A percentile compares a stretch with the other conserved stretches of the same genome.
Evolutionary conservation across 345 rosid species (phyloP).

Genomic region (Combretum micranthum): DNA sequence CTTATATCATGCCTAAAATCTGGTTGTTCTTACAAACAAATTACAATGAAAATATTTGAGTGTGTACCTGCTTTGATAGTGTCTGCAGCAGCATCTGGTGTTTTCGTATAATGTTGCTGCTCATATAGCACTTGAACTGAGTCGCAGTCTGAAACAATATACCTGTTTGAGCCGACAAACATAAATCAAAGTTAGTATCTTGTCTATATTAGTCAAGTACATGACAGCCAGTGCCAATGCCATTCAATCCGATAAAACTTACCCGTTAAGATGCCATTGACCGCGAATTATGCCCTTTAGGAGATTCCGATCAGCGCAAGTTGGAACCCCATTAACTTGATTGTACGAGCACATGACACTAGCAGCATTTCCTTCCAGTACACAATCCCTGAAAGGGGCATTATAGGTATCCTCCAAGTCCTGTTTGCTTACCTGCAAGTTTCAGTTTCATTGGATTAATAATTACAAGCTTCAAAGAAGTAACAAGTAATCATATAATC

Average conservation of each 20-base stretch:
- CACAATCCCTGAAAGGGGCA: slow-evolving; percentile 86
- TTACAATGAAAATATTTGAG: too few relatives aligned
- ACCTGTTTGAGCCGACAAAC: slow-evolving; percentile 25
- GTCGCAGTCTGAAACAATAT: slow-evolving; percentile 92
- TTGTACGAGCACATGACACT: slow-evolving; percentile 99
- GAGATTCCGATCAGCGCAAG: slow-evolving; percentile 82
- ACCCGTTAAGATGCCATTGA: slow-evolving; percentile 89
- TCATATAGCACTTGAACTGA: slow-evolving; percentile 68
- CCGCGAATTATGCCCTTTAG: slow-evolving; percentile 79
- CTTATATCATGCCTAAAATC: too few relatives aligned
- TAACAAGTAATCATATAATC: not conserved
- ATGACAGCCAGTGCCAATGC: not conserved
- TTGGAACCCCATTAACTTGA: slow-evolving; percentile 91
- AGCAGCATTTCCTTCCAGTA: slow-evolving; percentile 75
- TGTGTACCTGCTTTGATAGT: slow-evolving; percentile 61
- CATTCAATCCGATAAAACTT: slow-evolving; percentile 4
- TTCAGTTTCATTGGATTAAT: too few relatives aligned
- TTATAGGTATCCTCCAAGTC: slow-evolving; percentile 84
- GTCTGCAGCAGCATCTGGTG: slow-evolving; percentile 80
- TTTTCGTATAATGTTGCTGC: slow-evolving; percentile 67
- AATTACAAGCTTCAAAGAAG: not conserved
- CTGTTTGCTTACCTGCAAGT: slow-evolving; percentile 72
- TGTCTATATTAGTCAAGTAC: not conserved
- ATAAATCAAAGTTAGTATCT: not conserved
- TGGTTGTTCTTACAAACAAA: too few relatives aligned